Percentiles rank a stretch among this genome's conserved stretches.
Conservation (phyloP, 306 rosid species). For the Prinsepia uniflora region DNA sequence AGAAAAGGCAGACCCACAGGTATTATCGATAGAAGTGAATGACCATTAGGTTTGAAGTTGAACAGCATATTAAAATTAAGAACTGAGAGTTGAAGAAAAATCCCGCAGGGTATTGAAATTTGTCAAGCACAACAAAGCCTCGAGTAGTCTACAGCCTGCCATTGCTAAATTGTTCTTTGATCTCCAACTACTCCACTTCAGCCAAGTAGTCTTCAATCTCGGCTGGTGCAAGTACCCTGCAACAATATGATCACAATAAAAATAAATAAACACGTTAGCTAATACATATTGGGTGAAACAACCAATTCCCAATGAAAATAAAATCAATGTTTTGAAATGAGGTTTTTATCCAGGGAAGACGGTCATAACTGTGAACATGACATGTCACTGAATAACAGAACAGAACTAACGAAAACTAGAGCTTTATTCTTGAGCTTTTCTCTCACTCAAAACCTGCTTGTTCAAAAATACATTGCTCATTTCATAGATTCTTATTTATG, state of each 20-base stretch:
- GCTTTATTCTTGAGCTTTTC: not conserved
- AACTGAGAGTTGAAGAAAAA: not conserved
- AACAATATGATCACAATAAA: constrained; percentile 17
- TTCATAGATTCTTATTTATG: not conserved
- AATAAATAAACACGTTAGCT: not conserved
- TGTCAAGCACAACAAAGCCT: not conserved
- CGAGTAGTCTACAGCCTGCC: not conserved
- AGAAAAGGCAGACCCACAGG: not conserved
- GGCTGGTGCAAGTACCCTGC: constrained; percentile 80
- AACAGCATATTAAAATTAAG: not conserved
- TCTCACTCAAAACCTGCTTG: not conserved
- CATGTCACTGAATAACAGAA: not conserved
- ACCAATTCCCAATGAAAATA: not conserved
- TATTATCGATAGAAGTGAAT: not conserved
- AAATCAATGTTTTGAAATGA: not conserved
- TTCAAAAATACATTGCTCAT: not conserved
- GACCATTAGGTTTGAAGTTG: not conserved
- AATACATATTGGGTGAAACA: not conserved
- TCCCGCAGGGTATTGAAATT: too few relatives aligned
- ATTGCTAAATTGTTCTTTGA: not conserved
- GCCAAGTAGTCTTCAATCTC: constrained; percentile 79
- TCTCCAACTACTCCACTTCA: constrained; percentile 55
- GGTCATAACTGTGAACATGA: not conserved
- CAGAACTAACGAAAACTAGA: not conserved
- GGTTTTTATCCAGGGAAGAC: too few relatives aligned